Evolutionary conservation across 129 eudicot genomes (phyloP), one percentile per base, ranked within the genome.

Genomic region (Glebionis coronaria): DNA sequence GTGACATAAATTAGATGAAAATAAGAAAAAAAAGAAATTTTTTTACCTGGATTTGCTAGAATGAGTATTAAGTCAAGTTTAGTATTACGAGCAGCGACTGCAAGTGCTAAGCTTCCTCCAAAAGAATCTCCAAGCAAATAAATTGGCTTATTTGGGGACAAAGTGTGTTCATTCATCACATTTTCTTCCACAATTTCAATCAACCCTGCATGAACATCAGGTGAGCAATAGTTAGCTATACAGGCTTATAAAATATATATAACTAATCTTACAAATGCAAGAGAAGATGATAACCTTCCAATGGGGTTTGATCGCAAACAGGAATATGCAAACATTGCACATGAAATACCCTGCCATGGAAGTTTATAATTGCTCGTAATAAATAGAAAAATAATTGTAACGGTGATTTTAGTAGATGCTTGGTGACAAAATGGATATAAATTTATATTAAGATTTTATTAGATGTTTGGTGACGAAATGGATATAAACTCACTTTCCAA

Each of bases 41-140:
- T n/a, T 67, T 63, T 13, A 90, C 97, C 89, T 76, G 97, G 90
- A 69, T 90, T 90, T 53, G 97, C 84, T 71, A 90, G 69, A 64
- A 90, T 63, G 40, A 87, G 61, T 35, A 87, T 81, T 50, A 87
- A 84, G 83, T 90, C 97, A 46, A 87, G 47, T 15, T 67, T 57
- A 16, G 97, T 95, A 81, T 82, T 84, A 57, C 88, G 92, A 16
- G 95, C 90, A 55, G 97, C 97, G 35, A 90, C 80, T 38, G 92
- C 84, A 69, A 90, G 93, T 60, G 97, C 97, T 72, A 90, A 76
- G 71, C 81, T 79, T 60, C 92, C 97, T 65, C 97, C 97, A 21
- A 90, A 79, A 19, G 95, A 90, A 67, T 90, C 97, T 62, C 95
- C 97, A 29, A 90, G 78, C 40, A 90, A 63, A 75, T 90, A 90